Evolutionary conservation across 768 basidiomycete species (phyloP), one percentile per base, ranked within the genome.

Genomic region (Fomitopsis serialis): DNA sequence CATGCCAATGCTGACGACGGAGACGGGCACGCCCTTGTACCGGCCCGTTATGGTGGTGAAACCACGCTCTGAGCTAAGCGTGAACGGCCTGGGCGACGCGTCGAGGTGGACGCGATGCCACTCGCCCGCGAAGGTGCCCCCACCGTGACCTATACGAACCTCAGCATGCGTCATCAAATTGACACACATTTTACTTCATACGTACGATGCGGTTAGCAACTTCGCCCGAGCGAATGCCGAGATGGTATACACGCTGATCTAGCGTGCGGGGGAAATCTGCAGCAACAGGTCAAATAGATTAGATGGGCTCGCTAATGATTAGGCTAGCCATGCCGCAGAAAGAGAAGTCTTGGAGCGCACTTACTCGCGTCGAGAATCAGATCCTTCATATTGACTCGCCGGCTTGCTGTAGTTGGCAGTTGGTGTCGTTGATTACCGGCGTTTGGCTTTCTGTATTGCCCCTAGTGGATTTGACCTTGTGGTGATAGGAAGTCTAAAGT

Each of bases 1-100:
- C 90, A 92, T 92, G 12, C 90, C 90, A 52, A 91, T 90, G 58
- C 85, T 86, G 40, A 89, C 73, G 37, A 92, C 78, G 6, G 84
- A 87, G 25, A 92, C 66, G 8, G 88, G 87, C 15, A 77, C 67
- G 45, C 78, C 78, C 49, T 69, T 66, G 62, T 71, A 75, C 34
- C 65, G 60, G 2, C 74, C 74, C 12, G 74, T 75, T 58, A 74
- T 65, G 24, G 70, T 73, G 19, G 71, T 67, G 67, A 90, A 92
- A 2, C 89, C 88, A 45, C 90, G 78, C 61, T 90, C 89, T 17
- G 86, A 87, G 22, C 73, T 72, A 45, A 89, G 66, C 53, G 76
- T 76, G 66, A 91, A 89, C 0, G 78, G 78, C 52, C 72, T 70
- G 1, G 82, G 84, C 29, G 62, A 65, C n/a, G 72, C 66, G 68